Evolutionary conservation across 352 stramenopile species (phyloP), one percentile per base, ranked within the genome.

Genomic region (Phytophthora fragariae): DNA sequence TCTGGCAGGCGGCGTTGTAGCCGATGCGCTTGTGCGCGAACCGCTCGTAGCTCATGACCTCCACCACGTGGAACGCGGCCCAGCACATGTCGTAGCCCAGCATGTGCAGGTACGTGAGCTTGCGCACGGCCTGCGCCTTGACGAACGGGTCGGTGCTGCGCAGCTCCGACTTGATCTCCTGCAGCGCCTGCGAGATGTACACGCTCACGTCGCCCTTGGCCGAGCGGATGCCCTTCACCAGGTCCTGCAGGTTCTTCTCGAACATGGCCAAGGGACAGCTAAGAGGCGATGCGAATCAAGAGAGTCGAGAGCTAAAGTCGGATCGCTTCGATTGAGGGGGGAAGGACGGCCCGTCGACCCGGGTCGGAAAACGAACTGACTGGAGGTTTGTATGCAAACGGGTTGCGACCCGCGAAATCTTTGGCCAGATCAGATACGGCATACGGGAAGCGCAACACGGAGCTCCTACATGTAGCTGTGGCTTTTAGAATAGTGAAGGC

Each of bases 11-110:
- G 0, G 97, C 96, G 35, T 99, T 91, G 82, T 99, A 99, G 9
- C 98, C 98, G 56, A 99, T 95, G 49, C 98, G 87, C 82, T 99
- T 99, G 77, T 99, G 94, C 14, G 93, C 92, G 79, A 99, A 99
- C 12, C 90, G 84, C 74, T 96, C 90, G 76, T 93, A 95, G 70
- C 88, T 95, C 97, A 99, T 99, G 68, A 99, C 97, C 75, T 99
- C 98, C 47, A 99, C 97, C 44, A 99, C 92, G 70, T 98, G 91
- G 85, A 99, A 99, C 29, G 94, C 91, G 10, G 98, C 97, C 97
- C 97, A 99, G 60, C 80, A 96, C 93, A 99, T 99, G 81, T 99
- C 96, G 79, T 99, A 99, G 57, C 98, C 98, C 72, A 99, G 91
- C 97, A 99, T 99, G 83, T 99, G 95, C 62, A 98, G 75, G 72